Evolutionary conservation across 352 stramenopile species (phyloP), one percentile per base, ranked within the genome.

Genomic region (Phytophthora hybrid): DNA sequence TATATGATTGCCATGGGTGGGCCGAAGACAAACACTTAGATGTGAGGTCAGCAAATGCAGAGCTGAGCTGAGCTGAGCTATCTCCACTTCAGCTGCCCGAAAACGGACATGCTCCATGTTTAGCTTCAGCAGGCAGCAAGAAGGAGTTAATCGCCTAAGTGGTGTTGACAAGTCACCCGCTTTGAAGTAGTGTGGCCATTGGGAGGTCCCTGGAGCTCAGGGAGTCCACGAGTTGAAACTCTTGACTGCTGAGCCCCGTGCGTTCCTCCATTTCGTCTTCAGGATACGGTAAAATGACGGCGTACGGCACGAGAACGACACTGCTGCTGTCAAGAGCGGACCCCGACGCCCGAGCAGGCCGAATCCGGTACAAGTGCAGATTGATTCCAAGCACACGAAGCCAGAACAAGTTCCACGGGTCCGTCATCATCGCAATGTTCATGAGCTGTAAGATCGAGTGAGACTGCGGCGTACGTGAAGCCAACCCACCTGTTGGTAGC

Each of bases 391-490:
- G 19, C 8, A 79, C 58, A 2, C 71, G 65, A 9, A 85, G 34
- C 5, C 67, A 76, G n/a, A 83, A 63, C 32, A 82, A 59, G 23
- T 79, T 82, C 79, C 73, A 84, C 13, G 79, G 74, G 18, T 85
- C 79, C 18, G 73, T 83, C 76, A 85, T 85, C 79, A 83, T 85
- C 5, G 74, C 72, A 18, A 83, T 73, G 51, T 85, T 85, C 66
- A 84, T 85, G 14, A 85, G 74, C 39, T 79, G 77, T 18, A 80
- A 19, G 16, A 84, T 62, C 6, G 79, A 73, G 49, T 60, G 69
- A 49, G 51, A 63, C 11, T 19, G 13, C 39, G 39, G 13, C 39
- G 39, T 46, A 46, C 39, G 39, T 46, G 39, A 46, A 16, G 39
- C 39, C 13, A 46, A 46, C 13, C 39, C 13, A 4, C 39, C 39